Percentiles rank a stretch among this genome's conserved stretches.
These are phyloP conservation scores for Aspergillus fumigatus DNA, from an alignment of 2,329 filamentous ascomycete species.

Conservation along the genomic window DNA sequence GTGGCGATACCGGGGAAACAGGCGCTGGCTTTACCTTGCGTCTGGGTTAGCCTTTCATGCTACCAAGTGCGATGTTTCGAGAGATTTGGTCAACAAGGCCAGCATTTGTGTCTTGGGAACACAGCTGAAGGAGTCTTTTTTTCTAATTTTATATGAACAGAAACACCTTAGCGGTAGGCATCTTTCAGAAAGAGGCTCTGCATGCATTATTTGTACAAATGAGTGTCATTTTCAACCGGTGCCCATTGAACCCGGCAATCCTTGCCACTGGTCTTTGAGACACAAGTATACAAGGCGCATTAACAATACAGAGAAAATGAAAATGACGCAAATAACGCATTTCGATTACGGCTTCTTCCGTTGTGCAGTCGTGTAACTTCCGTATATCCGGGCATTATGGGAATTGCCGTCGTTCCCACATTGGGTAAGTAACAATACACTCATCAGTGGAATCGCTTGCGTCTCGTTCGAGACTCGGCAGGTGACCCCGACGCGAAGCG, in stretches of 20 bases:
- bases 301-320: not conserved
- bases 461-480: conserved; percentile 8
- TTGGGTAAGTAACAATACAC: conserved; percentile 16
- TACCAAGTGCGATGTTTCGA: not conserved
- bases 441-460: conserved; percentile 21
- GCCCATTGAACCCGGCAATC: not conserved
- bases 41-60: conserved; percentile 42
- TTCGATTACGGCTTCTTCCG: not conserved
- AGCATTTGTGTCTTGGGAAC: not conserved
- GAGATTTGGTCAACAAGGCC: not conserved
- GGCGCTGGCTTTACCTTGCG: conserved; percentile 56
- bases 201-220: not conserved
- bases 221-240: not conserved
- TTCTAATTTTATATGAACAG: not conserved
- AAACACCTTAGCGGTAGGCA: not conserved
- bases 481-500: not conserved
- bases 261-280: not conserved
- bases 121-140: not conserved
- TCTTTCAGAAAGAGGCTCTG: not conserved
- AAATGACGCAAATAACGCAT: not conserved
- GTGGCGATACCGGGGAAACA: conserved; percentile 60
- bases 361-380: not conserved
- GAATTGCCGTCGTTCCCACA: conserved; percentile 14
- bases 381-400: conserved; percentile 5
- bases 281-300: not conserved